Evolutionary conservation across 2,329 filamentous ascomycete species (phyloP).

Genomic region (Chaetomium globosum): DNA sequence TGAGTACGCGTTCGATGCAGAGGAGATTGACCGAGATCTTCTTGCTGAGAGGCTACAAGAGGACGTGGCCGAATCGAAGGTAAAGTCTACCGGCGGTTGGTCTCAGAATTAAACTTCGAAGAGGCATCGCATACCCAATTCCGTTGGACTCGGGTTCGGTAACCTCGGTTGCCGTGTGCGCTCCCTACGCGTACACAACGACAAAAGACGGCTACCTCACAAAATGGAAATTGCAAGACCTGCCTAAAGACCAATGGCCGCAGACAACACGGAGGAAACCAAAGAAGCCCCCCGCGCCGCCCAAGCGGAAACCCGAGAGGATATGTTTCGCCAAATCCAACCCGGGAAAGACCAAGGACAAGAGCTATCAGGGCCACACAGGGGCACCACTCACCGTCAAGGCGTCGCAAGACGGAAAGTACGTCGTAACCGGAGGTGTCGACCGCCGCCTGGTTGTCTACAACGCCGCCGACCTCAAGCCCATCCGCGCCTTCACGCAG

Average conservation of each 20-base stretch:
- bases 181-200: slow-evolving; percentile 83
- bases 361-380: slow-evolving; percentile 74
- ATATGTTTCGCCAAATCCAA: slow-evolving; percentile 66
- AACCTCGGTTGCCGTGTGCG: slow-evolving; percentile 77
- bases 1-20: slow-evolving; percentile 86
- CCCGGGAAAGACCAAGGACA: slow-evolving; percentile 61
- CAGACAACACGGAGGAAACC: slow-evolving; percentile 62
- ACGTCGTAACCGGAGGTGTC: slow-evolving; percentile 83
- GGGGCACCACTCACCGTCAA: slow-evolving; percentile 79
- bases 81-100: slow-evolving; percentile 80
- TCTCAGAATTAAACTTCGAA: slow-evolving; percentile 70
- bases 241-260: slow-evolving; percentile 62
- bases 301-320: slow-evolving; percentile 64
- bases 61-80: slow-evolving; percentile 89
- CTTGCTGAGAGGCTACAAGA: slow-evolving; percentile 89
- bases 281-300: slow-evolving; percentile 60
- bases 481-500: slow-evolving; percentile 82
- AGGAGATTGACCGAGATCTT: slow-evolving; percentile 87
- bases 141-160: slow-evolving; percentile 73
- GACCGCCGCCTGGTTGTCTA: slow-evolving; percentile 86
- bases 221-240: slow-evolving; percentile 83
- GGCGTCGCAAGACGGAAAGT: slow-evolving; percentile 86
- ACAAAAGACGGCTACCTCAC: slow-evolving; percentile 81
- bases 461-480: slow-evolving; percentile 76
- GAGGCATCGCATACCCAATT: slow-evolving; percentile 71